These are phyloP conservation scores for Penicillium sp. DNA, from an alignment of 2,329 filamentous ascomycete species.

Conservation along the genomic window DNA sequence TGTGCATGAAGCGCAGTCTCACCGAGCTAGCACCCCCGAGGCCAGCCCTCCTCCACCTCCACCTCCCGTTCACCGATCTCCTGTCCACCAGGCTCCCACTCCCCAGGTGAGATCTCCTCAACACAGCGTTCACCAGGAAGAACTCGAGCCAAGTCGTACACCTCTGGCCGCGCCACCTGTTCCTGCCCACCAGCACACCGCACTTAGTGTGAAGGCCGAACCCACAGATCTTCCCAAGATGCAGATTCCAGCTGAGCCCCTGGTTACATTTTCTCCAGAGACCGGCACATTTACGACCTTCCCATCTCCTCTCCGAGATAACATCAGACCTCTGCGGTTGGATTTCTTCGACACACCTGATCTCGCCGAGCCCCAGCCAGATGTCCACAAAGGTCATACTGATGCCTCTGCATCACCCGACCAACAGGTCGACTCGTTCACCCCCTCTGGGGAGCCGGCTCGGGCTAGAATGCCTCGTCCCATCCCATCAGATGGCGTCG, in stretches of 20 bases:
- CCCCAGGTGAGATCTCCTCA: not conserved
- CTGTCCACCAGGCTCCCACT: not conserved
- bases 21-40: conserved; percentile 1
- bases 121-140: not conserved
- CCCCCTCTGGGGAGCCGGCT: conserved; percentile 17
- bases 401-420: conserved; percentile 11
- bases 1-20: not conserved
- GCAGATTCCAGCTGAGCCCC: conserved; percentile 32
- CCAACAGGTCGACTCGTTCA: conserved; percentile 13
- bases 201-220: conserved; percentile 17
- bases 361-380: conserved; percentile 4
- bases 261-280: conserved; percentile 45
- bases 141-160: conserved; percentile 20
- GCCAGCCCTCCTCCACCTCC: conserved; percentile 6
- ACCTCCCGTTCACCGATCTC: conserved; percentile 2
- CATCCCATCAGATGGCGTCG: not conserved
- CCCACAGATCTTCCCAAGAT: conserved; percentile 23
- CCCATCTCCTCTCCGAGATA: conserved; percentile 38
- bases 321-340: conserved; percentile 24
- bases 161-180: conserved; percentile 21
- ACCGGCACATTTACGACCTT: conserved; percentile 47
- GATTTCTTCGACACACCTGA: conserved; percentile 18
- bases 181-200: conserved; percentile 6
- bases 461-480: conserved; percentile 2
- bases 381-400: conserved; percentile 7